Evolutionary conservation across 177 flowering plant genomes (phyloP).

Genomic region (Telopea speciosissima): DNA sequence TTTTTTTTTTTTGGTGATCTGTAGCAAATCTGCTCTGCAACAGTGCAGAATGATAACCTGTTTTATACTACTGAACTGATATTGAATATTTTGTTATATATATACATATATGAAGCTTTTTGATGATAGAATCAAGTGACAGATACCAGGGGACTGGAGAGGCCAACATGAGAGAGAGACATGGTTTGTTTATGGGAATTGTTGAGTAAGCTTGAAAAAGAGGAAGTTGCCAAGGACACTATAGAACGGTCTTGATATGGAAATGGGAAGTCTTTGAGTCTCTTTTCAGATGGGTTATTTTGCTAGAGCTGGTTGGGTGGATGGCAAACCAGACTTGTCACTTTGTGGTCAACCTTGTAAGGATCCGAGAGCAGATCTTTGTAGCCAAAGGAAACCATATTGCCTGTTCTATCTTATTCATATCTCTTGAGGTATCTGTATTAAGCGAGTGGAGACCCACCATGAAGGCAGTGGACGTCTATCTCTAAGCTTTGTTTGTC

Average conservation of each 20-base stretch:
- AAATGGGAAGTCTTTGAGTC: background rate
- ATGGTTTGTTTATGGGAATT: background rate
- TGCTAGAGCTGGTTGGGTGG: background rate
- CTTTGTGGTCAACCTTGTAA: constrained; percentile 34
- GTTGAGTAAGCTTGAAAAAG: background rate
- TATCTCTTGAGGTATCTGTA: constrained; percentile 19
- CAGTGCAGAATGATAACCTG: background rate
- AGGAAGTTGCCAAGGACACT: background rate
- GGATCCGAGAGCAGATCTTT: constrained; percentile 24
- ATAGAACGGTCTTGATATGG: background rate
- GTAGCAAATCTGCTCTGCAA: background rate
- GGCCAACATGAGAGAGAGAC: background rate
- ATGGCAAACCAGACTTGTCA: constrained; percentile 12
- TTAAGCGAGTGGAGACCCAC: constrained; percentile 36
- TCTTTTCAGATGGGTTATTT: background rate
- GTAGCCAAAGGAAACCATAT: constrained; percentile 22
- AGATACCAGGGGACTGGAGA: background rate
- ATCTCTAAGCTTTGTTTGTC: constrained; percentile 35
- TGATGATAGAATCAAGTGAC: background rate
- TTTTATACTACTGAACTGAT: background rate
- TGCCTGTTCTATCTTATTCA: constrained; percentile 21
- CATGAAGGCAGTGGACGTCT: constrained; percentile 56
- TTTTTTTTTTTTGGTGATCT: too few species aligned
- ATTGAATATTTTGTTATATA: background rate
- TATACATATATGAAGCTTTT: background rate